phyloP scores from a whole-genome alignment of 2,329 filamentous ascomycete species.

The Septoria petroselini region DNA sequence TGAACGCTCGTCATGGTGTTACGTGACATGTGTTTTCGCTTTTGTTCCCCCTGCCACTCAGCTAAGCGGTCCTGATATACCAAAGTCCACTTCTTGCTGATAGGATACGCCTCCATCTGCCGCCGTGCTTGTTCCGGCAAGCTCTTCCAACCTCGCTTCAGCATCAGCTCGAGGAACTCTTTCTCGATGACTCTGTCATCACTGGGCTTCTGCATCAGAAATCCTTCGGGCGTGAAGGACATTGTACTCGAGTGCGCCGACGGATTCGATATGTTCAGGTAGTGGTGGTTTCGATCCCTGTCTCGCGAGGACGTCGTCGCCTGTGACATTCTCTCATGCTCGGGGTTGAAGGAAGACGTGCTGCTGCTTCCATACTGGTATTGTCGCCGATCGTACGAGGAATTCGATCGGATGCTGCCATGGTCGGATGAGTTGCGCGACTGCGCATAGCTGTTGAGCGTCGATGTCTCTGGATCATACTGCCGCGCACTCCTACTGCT shows the following conservation, averaged over 20 bases:
- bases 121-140: slow-evolving; percentile 88
- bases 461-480: slow-evolving; percentile 46
- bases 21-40: slow-evolving; percentile 71
- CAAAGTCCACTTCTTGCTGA: slow-evolving; percentile 95
- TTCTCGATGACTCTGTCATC: slow-evolving; percentile 84
- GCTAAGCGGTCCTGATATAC: slow-evolving; percentile 92
- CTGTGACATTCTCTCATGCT: slow-evolving; percentile 42
- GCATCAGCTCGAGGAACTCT: slow-evolving; percentile 88
- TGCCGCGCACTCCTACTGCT: slow-evolving; percentile 19
- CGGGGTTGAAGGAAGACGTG: slow-evolving; percentile 52
- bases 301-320: slow-evolving; percentile 41
- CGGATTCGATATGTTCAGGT: slow-evolving; percentile 44
- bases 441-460: slow-evolving; percentile 44
- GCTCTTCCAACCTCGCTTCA: slow-evolving; percentile 96
- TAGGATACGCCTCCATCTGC: slow-evolving; percentile 94
- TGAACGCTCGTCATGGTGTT: slow-evolving; percentile 60
- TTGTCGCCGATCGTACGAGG: slow-evolving; percentile 54
- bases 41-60: slow-evolving; percentile 92
- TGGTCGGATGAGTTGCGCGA: slow-evolving; percentile 50
- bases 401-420: slow-evolving; percentile 62
- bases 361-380: slow-evolving; percentile 48
- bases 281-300: slow-evolving; percentile 35
- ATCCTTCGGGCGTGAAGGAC: slow-evolving; percentile 53
- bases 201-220: slow-evolving; percentile 66
- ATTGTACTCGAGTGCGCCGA: slow-evolving; percentile 49